Percentiles rank a stretch among this genome's conserved stretches.
phyloP scores from a whole-genome alignment of 352 stramenopile species.

The Plasmopara muralis region DNA sequence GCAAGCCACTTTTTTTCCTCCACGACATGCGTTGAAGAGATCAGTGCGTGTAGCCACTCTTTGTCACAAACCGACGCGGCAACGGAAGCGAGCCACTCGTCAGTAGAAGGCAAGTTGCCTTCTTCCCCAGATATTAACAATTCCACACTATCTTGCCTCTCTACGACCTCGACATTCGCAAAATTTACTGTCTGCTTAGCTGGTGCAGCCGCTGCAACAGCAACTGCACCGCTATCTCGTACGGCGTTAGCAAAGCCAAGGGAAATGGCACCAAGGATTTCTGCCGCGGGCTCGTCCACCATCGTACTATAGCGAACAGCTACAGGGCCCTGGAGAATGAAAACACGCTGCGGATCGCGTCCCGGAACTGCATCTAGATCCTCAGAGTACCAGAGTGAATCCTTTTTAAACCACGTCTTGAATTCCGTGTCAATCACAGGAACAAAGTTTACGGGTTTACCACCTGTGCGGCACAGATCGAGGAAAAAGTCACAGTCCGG shows the following conservation, averaged over 20 bases:
- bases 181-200: conserved; percentile 15
- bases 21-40: conserved; percentile 44
- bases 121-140: conserved; percentile 26
- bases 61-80: conserved; percentile 29
- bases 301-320: conserved; percentile 74
- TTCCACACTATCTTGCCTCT: conserved; percentile 19
- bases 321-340: conserved; percentile 78
- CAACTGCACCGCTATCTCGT: conserved; percentile 16
- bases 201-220: not conserved
- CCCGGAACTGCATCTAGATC: conserved; percentile 76
- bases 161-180: conserved; percentile 22
- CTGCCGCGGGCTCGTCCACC: conserved; percentile 64
- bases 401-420: conserved; percentile 86
- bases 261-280: conserved; percentile 67
- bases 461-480: conserved; percentile 67
- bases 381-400: conserved; percentile 88
- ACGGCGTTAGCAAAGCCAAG: conserved; percentile 50
- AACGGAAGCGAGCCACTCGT: conserved; percentile 39
- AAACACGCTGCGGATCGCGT: conserved; percentile 72
- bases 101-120: conserved; percentile 22
- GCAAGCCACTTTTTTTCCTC: conserved; percentile 54
- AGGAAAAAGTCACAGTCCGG: conserved; percentile 80
- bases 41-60: conserved; percentile 46
- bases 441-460: conserved; percentile 86
- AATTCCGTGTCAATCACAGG: conserved; percentile 78